Base-by-base conservation (phyloP, 2,329 filamentous ascomycete genomes). In the Xylaria sp. region DNA sequence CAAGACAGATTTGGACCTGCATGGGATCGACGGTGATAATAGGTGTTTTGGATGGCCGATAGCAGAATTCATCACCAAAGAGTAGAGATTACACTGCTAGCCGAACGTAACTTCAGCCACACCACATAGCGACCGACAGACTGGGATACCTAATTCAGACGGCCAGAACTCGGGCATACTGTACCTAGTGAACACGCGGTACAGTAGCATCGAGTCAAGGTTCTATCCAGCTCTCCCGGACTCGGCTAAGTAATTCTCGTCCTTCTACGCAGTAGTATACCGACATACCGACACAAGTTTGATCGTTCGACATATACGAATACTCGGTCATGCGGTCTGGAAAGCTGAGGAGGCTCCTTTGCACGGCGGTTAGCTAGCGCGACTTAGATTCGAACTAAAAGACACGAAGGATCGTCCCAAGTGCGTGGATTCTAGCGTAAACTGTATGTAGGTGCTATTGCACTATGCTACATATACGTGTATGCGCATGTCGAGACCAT, bases 1-100 rank as follows among this genome's bases (percentile, higher is more conserved):
- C 50, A 31, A 38, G 44, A 59, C 38, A 51, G 27, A 47, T 53
- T 39, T 11, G 63, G 58, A 66, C 47, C 59, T 66, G 53, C 58
- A 53, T 27, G 13, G 2, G 53, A 62, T 66, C 38, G 53, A 42
- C 58, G 31, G 51, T 7, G 22, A 53, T n/a, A 47, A 62, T 39
- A 27, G 44, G n/a, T 25, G 17, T 53, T 47, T 56, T 47, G 50
- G 36, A 66, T 47, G 45, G 36, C 31, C 33, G 38, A 39, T 20
- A 7, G 39, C 7, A 53, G 27, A 50, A 56, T 50, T 38, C n/a
- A 57, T 25, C 22, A 50, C 9, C 51, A 44, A 1, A 17, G 22
- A 39, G 3, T 20, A 51, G 5, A 54, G 15, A 49, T 50, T 50
- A 31, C n/a, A 39, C 10, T 27, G 36, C 17, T 55, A 55, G 15